These are phyloP conservation scores for Mycosarcoma mackinlayi DNA, from an alignment of 1,284 basidiomycete species.

Conservation along the genomic window DNA sequence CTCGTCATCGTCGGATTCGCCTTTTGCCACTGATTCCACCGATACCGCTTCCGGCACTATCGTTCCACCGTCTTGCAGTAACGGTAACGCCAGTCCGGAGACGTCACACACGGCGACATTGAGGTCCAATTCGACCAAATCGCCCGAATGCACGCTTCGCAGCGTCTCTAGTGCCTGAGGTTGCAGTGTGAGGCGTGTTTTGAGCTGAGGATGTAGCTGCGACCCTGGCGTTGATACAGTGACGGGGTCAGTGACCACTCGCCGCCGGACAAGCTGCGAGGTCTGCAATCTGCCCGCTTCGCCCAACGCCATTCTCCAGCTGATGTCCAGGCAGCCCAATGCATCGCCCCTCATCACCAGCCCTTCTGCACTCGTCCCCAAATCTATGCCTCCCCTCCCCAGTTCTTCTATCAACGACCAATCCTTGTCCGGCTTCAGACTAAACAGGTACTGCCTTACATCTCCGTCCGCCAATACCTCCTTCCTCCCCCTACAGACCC, in stretches of 20 bases:
- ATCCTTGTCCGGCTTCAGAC: constrained; percentile 13
- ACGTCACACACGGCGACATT: constrained; percentile 13
- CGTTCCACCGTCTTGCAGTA: not conserved
- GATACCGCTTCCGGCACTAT: not conserved
- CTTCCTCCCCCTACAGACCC: constrained; percentile 12
- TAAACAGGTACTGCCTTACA: constrained; percentile 63
- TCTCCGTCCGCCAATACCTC: constrained; percentile 54
- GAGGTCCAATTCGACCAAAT: constrained; percentile 6
- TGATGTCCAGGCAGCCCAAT: constrained; percentile 60
- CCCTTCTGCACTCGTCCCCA: constrained; percentile 17
- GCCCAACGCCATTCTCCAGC: constrained; percentile 60
- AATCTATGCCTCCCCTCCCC: constrained; percentile 4
- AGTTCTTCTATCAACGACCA: not conserved
- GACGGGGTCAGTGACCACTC: constrained; percentile 9
- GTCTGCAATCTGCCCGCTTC: constrained; percentile 59
- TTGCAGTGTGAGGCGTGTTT: constrained; percentile 8
- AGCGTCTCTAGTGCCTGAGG: constrained; percentile 5
- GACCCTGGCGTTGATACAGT: not conserved
- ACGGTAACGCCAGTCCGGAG: not conserved
- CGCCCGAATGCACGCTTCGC: not conserved
- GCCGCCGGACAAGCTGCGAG: constrained; percentile 22
- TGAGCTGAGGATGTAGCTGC: not conserved
- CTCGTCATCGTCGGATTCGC: constrained; percentile 7
- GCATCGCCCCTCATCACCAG: constrained; percentile 25
- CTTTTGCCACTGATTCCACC: no score